Evolutionary conservation across 805 yeast species (phyloP), one percentile per base, ranked within the genome.

Genomic region (Saturnispora galanensis): DNA sequence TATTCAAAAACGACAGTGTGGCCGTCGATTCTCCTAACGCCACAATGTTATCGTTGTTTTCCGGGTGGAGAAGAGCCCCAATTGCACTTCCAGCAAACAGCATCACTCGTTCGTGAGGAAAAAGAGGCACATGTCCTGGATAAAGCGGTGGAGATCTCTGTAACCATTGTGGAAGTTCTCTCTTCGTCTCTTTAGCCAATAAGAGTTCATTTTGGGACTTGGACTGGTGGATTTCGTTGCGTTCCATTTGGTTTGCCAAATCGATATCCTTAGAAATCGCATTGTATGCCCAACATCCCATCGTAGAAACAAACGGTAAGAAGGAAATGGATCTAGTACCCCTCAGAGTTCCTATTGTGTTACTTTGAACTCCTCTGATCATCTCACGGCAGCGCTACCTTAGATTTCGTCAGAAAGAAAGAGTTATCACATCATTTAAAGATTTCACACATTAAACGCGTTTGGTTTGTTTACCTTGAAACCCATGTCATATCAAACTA

Each of bases 21-120:
- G 96, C 95, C 0, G 96, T 83, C 12, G 90, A 79, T 59, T 93
- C 98, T 1, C 98, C 98, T 52, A 84, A 68, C 33, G 84, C 88
- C 17, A 82, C 88, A 47, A 84, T 82, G 55, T 81, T 79, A 48
- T 76, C 77, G 47, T 85, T 85, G 45, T 80, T 64, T 54, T 81
- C 87, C 5, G 93, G 95, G 55, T 83, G 88, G 41, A 75, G 67
- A 55, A 69, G 79, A 0, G 96, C 82, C 18, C 89, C 90, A 15
- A 84, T 56, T 1, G 94, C 86, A 3, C 95, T 82, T 1, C 87
- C 81, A 0, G 70, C 62, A 50, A 85, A 77, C 64, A 93, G 65
- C 33, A 82, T 60, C 2, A 69, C 53, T 48, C 82, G 74, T 57
- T 90, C 97, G 43, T 74, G 57, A 1, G 58, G 47, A 51, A 76